phyloP scores from a whole-genome alignment of 2,329 filamentous ascomycete species.

The Fusarium oligoseptatum region DNA sequence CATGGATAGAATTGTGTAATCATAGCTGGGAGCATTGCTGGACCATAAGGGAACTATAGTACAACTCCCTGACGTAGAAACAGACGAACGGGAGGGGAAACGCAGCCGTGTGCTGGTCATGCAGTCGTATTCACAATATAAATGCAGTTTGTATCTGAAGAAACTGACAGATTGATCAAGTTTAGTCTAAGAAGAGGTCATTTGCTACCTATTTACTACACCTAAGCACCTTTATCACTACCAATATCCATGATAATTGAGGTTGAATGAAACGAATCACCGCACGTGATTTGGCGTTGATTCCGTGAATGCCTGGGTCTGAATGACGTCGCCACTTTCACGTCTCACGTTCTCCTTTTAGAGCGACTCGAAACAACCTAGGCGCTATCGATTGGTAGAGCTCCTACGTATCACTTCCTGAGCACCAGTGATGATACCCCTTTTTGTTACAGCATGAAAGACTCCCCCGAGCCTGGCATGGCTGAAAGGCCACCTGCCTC shows the following conservation, averaged over 20 bases:
- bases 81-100: slow-evolving; percentile 25
- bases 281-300: slow-evolving; percentile 56
- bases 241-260: background rate
- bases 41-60: slow-evolving; percentile 16
- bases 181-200: background rate
- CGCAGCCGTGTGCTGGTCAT: slow-evolving; percentile 35
- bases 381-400: background rate
- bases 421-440: slow-evolving; percentile 12
- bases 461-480: background rate
- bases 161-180: background rate
- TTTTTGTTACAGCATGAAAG: slow-evolving; percentile 15
- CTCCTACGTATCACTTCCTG: background rate
- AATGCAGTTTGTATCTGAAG: slow-evolving; percentile 27
- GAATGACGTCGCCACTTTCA: slow-evolving; percentile 39
- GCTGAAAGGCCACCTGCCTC: background rate
- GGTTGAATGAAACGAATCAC: background rate
- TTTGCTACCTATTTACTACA: too few relatives aligned
- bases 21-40: slow-evolving; percentile 28
- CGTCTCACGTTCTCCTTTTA: background rate
- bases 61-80: slow-evolving; percentile 11
- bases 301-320: slow-evolving; percentile 47
- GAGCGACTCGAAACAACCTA: background rate
- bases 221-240: too few relatives aligned
- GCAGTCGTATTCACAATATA: slow-evolving; percentile 35
- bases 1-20: slow-evolving; percentile 44